Percentiles rank a stretch among this genome's conserved stretches.
These are phyloP conservation scores for Termitomyces sp. DNA, from an alignment of 768 basidiomycete genomes.

Conservation along the genomic window DNA sequence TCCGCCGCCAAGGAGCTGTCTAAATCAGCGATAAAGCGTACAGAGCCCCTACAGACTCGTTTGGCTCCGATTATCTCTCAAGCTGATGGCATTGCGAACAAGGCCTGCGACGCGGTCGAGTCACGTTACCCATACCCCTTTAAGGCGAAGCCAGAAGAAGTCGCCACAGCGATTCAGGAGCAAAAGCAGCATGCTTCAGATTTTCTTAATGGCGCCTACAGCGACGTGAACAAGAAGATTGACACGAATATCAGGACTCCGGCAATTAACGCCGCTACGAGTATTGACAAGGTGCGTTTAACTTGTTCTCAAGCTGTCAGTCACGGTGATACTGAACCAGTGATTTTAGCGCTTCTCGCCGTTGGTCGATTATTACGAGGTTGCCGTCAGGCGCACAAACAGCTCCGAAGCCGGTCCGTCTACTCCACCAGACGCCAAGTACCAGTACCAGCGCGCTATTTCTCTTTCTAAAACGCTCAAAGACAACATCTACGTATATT, in stretches of 20 bases:
- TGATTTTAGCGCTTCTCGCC: conserved; percentile 63
- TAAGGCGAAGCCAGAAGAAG: conserved; percentile 69
- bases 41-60: conserved; percentile 62
- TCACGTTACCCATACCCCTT: conserved; percentile 75
- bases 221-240: conserved; percentile 26
- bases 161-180: conserved; percentile 56
- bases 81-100: conserved; percentile 69
- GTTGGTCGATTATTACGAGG: conserved; percentile 68
- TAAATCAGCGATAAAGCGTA: conserved; percentile 53
- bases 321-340: conserved; percentile 1
- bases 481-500: conserved; percentile 61
- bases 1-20: conserved; percentile 61
- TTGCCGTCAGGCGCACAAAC: conserved; percentile 47
- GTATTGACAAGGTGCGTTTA: conserved; percentile 66
- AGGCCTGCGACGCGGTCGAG: conserved; percentile 71
- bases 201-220: conserved; percentile 48
- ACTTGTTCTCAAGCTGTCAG: conserved; percentile 10
- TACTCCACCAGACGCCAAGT: conserved; percentile 51
- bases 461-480: conserved; percentile 61
- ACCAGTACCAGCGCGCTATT: conserved; percentile 76
- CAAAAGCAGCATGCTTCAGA: conserved; percentile 52
- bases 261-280: conserved; percentile 58
- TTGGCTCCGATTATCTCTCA: conserved; percentile 64
- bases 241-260: conserved; percentile 65
- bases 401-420: conserved; percentile 45